Evolutionary conservation across 768 basidiomycete species (phyloP), one percentile per base, ranked within the genome.

Genomic region (Cytidiella melzeri): DNA sequence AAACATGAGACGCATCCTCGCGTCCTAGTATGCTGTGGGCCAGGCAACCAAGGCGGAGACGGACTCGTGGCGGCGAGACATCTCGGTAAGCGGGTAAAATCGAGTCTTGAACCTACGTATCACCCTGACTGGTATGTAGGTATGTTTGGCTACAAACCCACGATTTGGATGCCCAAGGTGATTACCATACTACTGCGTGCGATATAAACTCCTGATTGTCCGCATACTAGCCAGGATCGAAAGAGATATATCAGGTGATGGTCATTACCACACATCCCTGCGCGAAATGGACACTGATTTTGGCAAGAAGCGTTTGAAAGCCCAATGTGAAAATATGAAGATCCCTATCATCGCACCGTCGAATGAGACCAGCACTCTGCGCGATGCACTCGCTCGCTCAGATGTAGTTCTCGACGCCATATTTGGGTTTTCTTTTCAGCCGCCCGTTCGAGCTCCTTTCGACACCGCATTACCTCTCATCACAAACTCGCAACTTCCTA

Each of bases 21-120:
- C 10, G 91, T 98, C 5, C 72, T 98, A n/a, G 89, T 98, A 10
- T 92, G 90, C 60, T 97, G 94, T 63, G 96, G 96, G 15, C 94
- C 96, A 5, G 96, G 96, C 37, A 98, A 98, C 61, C 95, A 98
- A 73, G 92, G 92, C 1, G 96, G 96, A 11, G 96, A 99, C 67
- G 96, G 96, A 3, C 72, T 99, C 0, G 95, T 97, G 21, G 96
- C 96, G 24, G 96, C 96, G 38, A 76, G 95, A 39, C 96, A 99
- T 69, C 77, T 99, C 6, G 82, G 91, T 89, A 11, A 39, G 43
- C 47, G 47, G 19, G 21, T 36, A 15, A 34, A 13, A 25, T n/a
- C n/a, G n/a, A n/a, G n/a, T n/a, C 41, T 45, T 24, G 45, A n/a
- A 6, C 13, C 15, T 27, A 5, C 20, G n/a, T 18, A 4, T n/a